These are phyloP conservation scores for Candida koratica DNA, from an alignment of 805 yeast genomes.

Conservation along the genomic window DNA sequence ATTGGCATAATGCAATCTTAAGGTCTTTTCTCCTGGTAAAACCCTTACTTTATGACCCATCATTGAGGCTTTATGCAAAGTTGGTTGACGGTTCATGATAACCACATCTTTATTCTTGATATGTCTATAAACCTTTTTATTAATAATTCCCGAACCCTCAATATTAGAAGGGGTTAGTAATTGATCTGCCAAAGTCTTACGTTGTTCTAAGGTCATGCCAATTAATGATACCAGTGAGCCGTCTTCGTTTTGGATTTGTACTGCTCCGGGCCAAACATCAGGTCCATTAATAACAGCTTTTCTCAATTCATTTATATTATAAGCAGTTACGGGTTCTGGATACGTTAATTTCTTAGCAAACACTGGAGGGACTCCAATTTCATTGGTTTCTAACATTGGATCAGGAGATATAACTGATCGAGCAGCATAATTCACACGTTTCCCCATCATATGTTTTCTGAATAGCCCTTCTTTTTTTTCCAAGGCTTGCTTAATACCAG, in stretches of 20 bases:
- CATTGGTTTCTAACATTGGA: conserved; percentile 96
- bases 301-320: conserved; percentile 85
- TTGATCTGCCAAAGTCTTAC: conserved; percentile 93
- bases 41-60: conserved; percentile 99
- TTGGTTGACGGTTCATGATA: conserved; percentile 98
- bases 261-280: conserved; percentile 98
- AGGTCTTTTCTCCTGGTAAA: conserved; percentile 93
- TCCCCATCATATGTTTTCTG: conserved; percentile 99
- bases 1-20: conserved; percentile 95
- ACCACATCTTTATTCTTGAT: conserved; percentile 94
- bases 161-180: conserved; percentile 78
- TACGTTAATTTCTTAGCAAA: conserved; percentile 93
- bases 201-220: conserved; percentile 89
- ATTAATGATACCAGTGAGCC: conserved; percentile 77
- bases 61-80: conserved; percentile 98
- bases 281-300: conserved; percentile 98
- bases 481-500: conserved; percentile 95
- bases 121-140: conserved; percentile 93
- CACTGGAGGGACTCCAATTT: conserved; percentile 98
- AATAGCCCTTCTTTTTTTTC: conserved; percentile 98
- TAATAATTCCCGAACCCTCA: conserved; percentile 49
- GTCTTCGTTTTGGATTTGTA: conserved; percentile 92
- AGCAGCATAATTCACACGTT: conserved; percentile 98
- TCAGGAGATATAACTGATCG: conserved; percentile 99
- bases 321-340: conserved; percentile 96